Percentiles rank a stretch among this genome's conserved stretches.
These are phyloP conservation scores for Akanthomyces muscarius DNA, from an alignment of 2,329 filamentous ascomycete species.

Conservation along the genomic window DNA sequence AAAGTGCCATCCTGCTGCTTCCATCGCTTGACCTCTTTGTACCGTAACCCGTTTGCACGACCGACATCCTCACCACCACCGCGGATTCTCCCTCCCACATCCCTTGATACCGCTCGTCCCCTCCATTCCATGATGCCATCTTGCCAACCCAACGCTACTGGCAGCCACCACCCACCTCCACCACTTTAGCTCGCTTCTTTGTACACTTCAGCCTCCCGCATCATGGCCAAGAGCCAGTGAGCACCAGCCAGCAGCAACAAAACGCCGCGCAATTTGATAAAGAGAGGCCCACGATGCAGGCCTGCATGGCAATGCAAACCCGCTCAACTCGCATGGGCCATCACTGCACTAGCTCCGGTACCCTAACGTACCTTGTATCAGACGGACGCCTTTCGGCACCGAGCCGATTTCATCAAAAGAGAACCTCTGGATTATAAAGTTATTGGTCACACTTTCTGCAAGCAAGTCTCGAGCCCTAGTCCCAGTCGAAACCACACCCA, in stretches of 20 bases:
- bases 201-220: neutral
- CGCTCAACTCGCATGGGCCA: neutral
- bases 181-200: neutral
- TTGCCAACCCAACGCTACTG: neutral
- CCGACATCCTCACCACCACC: neutral
- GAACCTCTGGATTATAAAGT: neutral
- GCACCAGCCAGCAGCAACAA: neutral
- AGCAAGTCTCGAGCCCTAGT: conserved; percentile 11
- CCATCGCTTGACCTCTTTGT: too few species aligned
- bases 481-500: conserved; percentile 10
- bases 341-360: neutral
- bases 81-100: conserved; percentile 5
- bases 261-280: neutral
- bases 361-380: neutral
- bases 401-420: conserved; percentile 1
- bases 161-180: neutral
- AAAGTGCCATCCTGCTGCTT: neutral
- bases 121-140: conserved; percentile 10
- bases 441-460: neutral
- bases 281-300: neutral
- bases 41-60: neutral
- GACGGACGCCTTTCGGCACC: neutral
- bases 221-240: neutral
- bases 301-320: neutral
- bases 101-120: neutral